These are phyloP conservation scores for Schwanniomyces polymorphus DNA, from an alignment of 805 yeast genomes.

Conservation along the genomic window DNA sequence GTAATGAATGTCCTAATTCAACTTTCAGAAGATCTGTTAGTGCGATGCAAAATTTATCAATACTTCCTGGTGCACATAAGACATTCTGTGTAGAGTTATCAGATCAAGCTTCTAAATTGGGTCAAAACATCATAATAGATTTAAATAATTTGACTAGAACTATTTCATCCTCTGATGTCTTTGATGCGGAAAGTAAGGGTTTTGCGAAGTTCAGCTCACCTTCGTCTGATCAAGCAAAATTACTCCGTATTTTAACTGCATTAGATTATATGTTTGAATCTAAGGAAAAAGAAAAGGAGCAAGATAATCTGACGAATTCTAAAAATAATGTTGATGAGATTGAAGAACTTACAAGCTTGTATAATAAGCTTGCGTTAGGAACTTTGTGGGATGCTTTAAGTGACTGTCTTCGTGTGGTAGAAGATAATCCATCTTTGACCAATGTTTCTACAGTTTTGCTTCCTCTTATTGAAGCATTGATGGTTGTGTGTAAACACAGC, in stretches of 20 bases:
- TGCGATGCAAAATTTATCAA: constrained; percentile 74
- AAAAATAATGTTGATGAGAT: constrained; percentile 24
- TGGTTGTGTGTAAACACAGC: constrained; percentile 95
- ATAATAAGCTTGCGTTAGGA: constrained; percentile 68
- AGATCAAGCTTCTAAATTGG: constrained; percentile 59
- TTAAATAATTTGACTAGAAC: constrained; percentile 49
- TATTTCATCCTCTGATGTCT: constrained; percentile 33
- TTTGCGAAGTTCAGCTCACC: constrained; percentile 72
- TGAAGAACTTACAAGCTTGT: constrained; percentile 57
- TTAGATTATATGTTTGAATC: constrained; percentile 75
- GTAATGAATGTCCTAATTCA: constrained; percentile 81
- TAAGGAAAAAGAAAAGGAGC: constrained; percentile 20
- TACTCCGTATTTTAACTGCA: constrained; percentile 84
- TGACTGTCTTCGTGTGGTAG: constrained; percentile 64
- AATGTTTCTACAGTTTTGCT: constrained; percentile 73
- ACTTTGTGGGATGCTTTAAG: constrained; percentile 83
- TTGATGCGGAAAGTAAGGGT: constrained; percentile 51
- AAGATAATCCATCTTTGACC: constrained; percentile 49
- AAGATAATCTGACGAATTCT: constrained; percentile 2
- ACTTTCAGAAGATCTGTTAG: constrained; percentile 83
- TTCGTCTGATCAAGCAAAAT: constrained; percentile 83
- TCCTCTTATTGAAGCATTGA: constrained; percentile 86
- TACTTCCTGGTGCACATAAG: constrained; percentile 58
- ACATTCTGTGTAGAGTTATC: constrained; percentile 70
- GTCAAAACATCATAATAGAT: constrained; percentile 55